A percentile compares a stretch with the other conserved stretches of the same genome.
These are phyloP conservation scores for Schizothecium vesticola DNA, from an alignment of 495 filamentous ascomycete species.

Conservation along the genomic window DNA sequence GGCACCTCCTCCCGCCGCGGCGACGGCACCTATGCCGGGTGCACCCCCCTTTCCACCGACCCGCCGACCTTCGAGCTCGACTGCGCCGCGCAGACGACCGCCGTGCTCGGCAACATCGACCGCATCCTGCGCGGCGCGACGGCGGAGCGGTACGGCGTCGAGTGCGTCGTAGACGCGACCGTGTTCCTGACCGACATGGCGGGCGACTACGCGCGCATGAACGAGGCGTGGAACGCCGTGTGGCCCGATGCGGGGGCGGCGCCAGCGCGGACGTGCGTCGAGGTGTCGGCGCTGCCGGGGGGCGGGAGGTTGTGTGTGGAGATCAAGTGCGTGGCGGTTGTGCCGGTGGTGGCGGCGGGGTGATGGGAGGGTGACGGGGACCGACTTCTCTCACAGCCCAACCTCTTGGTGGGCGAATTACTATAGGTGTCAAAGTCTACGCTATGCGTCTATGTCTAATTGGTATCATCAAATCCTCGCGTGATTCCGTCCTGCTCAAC, in stretches of 20 bases:
- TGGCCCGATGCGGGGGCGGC: constrained; percentile 25
- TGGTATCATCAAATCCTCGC: background rate
- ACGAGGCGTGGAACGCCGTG: constrained; percentile 27
- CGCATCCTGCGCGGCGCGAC: constrained; percentile 22
- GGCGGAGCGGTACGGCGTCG: constrained; percentile 12
- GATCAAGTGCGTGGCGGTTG: constrained; percentile 27
- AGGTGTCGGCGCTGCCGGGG: constrained; percentile 20
- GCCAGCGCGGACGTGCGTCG: constrained; percentile 25
- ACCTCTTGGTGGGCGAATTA: background rate
- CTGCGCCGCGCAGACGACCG: constrained; percentile 23
- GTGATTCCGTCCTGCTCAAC: background rate
- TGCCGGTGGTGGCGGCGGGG: background rate
- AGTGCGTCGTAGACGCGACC: constrained; percentile 27
- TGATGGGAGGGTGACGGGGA: background rate
- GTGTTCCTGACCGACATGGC: constrained; percentile 24
- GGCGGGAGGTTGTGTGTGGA: constrained; percentile 25
- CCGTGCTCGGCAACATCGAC: constrained; percentile 26
- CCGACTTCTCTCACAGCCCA: no score
- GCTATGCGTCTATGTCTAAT: background rate
- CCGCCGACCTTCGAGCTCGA: constrained; percentile 11
- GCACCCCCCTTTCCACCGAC: constrained; percentile 13
- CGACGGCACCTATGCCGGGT: constrained; percentile 25
- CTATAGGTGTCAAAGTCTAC: background rate
- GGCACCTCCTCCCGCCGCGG: constrained; percentile 24
- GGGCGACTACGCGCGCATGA: constrained; percentile 24